Conservation (phyloP, 2,329 filamentous ascomycete genomes). For the Phaeoacremonium minimum region DNA sequence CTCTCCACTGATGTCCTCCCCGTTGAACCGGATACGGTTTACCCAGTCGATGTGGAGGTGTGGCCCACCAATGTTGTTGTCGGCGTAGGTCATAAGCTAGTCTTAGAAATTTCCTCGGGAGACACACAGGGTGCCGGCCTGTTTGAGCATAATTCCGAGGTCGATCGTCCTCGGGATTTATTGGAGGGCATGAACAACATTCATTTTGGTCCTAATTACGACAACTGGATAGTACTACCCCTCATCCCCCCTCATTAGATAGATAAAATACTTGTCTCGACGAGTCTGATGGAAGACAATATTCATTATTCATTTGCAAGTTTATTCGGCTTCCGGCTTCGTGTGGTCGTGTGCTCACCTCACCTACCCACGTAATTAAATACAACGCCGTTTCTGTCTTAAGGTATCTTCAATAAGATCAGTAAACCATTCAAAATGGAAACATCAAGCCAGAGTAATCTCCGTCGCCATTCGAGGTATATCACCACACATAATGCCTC, state of each 20-base stretch:
- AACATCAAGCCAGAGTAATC: no score
- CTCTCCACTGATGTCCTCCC: slow-evolving; percentile 44
- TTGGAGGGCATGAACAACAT: slow-evolving; percentile 55
- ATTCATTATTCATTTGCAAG: no score
- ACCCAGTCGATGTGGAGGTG: slow-evolving; percentile 52
- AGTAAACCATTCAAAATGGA: no score
- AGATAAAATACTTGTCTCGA: no score
- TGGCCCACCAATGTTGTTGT: slow-evolving; percentile 59
- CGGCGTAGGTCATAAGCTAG: slow-evolving; percentile 41
- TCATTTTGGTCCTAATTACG: slow-evolving; percentile 40
- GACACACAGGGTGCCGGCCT: slow-evolving; percentile 58
- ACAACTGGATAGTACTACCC: slow-evolving; percentile 50
- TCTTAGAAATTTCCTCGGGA: slow-evolving; percentile 50
- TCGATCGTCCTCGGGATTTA: slow-evolving; percentile 38
- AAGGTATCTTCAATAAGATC: no score
- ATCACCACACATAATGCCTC: no score
- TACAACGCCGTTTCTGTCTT: no score
- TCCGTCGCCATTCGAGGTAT: no score
- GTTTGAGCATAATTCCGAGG: slow-evolving; percentile 39
- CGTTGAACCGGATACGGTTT: slow-evolving; percentile 46
- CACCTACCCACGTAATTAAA: no score
- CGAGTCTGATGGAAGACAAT: no score
- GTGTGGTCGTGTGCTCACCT: no score
- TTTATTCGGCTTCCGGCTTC: no score
- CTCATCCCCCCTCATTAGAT: slow-evolving; percentile 46